Evolutionary conservation across 306 rosid species (phyloP).

Genomic region (Spatholobus suberectus): DNA sequence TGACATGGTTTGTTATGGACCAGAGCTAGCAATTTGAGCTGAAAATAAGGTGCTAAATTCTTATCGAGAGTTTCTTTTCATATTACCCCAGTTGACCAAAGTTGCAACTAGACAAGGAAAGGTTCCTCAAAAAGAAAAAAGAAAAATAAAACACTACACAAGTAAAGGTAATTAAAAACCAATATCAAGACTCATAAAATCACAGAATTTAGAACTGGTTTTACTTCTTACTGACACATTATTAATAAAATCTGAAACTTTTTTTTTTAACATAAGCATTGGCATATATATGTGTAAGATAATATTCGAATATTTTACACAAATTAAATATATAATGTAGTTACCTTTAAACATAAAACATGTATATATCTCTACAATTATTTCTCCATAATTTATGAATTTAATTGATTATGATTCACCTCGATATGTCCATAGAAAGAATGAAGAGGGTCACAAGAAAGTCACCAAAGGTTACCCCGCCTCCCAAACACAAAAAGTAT

Average conservation of each 20-base stretch:
- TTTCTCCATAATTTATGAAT: neutral
- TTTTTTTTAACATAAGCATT: neutral
- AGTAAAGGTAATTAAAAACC: neutral
- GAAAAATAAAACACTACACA: no score
- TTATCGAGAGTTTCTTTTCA: neutral
- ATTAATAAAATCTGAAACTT: neutral
- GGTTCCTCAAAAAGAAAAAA: no score
- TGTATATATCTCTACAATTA: neutral
- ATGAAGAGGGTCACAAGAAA: neutral
- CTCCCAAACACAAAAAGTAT: neutral
- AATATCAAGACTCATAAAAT: neutral
- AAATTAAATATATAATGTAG: neutral
- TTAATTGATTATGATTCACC: neutral
- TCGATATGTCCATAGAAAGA: neutral
- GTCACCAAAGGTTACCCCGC: neutral
- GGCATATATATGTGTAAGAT: neutral
- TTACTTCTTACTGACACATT: neutral
- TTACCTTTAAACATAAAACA: neutral
- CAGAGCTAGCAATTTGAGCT: neutral
- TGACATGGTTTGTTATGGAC: neutral
- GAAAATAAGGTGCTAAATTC: neutral
- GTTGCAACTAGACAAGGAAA: neutral
- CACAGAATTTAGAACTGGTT: no score
- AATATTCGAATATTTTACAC: neutral
- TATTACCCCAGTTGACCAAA: neutral